phyloP scores from a whole-genome alignment of 2,329 filamentous ascomycete species.

The Ophiostoma quercus region DNA sequence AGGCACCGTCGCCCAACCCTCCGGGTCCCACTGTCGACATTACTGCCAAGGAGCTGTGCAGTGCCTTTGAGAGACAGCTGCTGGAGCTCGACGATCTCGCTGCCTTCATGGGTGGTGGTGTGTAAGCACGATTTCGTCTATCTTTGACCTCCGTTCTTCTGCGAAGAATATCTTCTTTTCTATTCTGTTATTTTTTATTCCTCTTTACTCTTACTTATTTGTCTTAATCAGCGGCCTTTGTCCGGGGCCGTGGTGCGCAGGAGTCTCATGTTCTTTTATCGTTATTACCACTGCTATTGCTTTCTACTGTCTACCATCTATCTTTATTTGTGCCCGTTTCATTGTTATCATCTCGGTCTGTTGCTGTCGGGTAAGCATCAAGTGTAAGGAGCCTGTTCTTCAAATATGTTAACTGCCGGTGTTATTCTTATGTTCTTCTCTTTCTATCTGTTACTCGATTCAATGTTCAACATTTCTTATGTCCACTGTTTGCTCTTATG shows the following conservation, averaged over 20 bases:
- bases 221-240: conserved; percentile 15
- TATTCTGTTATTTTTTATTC: background rate
- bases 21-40: conserved; percentile 42
- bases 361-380: background rate
- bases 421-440: background rate
- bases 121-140: conserved; percentile 35
- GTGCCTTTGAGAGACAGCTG: conserved; percentile 55
- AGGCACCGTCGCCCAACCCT: conserved; percentile 28
- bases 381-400: conserved; percentile 5
- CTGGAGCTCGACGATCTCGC: conserved; percentile 57
- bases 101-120: conserved; percentile 58
- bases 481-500: background rate
- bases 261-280: background rate
- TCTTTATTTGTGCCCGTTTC: background rate
- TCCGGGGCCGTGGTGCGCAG: conserved; percentile 12
- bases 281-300: background rate
- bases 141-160: background rate
- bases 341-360: background rate
- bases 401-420: background rate
- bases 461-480: background rate
- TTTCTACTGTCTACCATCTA: background rate
- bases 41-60: conserved; percentile 54
- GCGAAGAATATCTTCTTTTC: background rate
- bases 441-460: background rate
- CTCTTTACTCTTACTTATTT: background rate